phyloP scores from a whole-genome alignment of 139 green algal genomes.

The Monoraphidium neglectum region DNA sequence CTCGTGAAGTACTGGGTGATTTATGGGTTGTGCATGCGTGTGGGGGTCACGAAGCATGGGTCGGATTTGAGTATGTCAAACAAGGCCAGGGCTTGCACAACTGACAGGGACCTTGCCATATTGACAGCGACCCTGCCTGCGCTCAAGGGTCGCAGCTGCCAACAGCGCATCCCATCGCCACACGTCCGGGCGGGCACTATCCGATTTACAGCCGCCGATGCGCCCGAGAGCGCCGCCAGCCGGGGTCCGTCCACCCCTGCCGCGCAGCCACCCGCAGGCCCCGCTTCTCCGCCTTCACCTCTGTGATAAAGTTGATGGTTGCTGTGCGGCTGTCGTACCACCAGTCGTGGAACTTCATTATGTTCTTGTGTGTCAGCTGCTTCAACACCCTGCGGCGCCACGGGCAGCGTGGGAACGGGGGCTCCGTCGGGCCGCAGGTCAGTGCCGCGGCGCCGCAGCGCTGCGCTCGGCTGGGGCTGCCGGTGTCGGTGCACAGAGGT shows the following conservation, averaged over 20 bases:
- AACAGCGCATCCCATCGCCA: too few species aligned
- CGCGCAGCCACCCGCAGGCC: neutral
- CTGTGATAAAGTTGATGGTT: conserved; percentile 56
- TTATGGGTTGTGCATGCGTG: neutral
- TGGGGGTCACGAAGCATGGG: too few species aligned
- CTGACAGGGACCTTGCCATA: too few species aligned
- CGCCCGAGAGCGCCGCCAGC: neutral
- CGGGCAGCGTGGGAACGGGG: too few species aligned
- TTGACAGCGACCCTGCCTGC: too few species aligned
- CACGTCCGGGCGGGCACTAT: too few species aligned
- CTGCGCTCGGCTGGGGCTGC: neutral
- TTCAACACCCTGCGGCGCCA: conserved; percentile 31
- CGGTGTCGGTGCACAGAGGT: neutral
- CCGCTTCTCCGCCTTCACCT: conserved; percentile 4
- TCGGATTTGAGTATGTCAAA: too few species aligned
- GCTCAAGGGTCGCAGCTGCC: too few species aligned
- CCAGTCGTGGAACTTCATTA: conserved; percentile 42
- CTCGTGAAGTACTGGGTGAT: conserved; percentile 24
- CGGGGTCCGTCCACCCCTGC: neutral
- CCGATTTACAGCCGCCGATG: neutral
- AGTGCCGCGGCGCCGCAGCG: neutral
- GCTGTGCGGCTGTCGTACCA: conserved; percentile 31
- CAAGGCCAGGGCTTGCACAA: too few species aligned
- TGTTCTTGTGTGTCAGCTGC: conserved; percentile 41
- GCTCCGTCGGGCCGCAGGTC: conserved; percentile 24